Evolutionary conservation across 2,329 filamentous ascomycete genomes (phyloP).

Genomic region (Diaporthe ampelina): DNA sequence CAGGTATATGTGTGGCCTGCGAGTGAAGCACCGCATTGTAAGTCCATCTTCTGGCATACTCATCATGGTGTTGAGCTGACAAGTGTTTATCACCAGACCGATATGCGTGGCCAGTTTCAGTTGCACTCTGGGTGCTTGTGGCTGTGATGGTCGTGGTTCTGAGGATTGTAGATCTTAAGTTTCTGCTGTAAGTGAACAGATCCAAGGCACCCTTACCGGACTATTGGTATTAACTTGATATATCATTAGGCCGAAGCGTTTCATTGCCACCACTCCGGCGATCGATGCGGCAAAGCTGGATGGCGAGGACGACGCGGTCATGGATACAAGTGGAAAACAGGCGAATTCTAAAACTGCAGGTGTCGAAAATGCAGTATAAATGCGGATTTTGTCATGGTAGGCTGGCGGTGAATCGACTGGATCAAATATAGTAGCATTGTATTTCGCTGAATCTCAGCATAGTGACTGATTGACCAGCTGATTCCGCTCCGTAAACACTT

Average conservation of each 20-base stretch:
- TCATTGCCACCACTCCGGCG: neutral
- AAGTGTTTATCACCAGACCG: constrained; percentile 48
- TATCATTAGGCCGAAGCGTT: constrained; percentile 37
- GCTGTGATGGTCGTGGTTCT: constrained; percentile 59
- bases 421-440: neutral
- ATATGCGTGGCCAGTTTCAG: constrained; percentile 63
- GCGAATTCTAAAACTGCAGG: constrained; percentile 23
- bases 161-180: constrained; percentile 59
- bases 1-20: constrained; percentile 67
- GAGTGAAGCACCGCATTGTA: constrained; percentile 63
- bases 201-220: too few relatives aligned
- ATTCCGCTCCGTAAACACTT: too few relatives aligned
- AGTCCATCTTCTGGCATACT: constrained; percentile 40
- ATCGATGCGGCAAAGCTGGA: constrained; percentile 34
- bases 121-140: constrained; percentile 59
- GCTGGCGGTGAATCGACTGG: too few relatives aligned
- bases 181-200: constrained; percentile 47
- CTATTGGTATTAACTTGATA: neutral
- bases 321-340: neutral
- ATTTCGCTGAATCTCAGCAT: neutral
- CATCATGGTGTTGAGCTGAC: neutral
- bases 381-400: too few relatives aligned
- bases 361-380: constrained; percentile 9
- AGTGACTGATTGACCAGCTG: too few relatives aligned
- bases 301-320: constrained; percentile 14